phyloP scores from a whole-genome alignment of 805 yeast genomes.

The Candida silvatica region DNA sequence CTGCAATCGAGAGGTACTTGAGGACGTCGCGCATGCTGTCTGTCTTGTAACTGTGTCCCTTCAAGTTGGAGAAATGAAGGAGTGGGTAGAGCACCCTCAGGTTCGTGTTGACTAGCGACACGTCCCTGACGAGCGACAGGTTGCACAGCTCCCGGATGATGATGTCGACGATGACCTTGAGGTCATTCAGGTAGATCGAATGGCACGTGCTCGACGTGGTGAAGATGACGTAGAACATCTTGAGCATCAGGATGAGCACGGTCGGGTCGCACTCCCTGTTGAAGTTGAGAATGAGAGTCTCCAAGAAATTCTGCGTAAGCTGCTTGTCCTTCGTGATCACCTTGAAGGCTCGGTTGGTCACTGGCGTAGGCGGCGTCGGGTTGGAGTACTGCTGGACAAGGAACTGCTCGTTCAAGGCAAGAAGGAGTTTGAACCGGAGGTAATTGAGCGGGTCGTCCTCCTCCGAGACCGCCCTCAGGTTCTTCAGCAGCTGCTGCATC shows the following conservation, averaged over 20 bases:
- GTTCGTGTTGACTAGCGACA: slow-evolving; percentile 56
- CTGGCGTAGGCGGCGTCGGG: slow-evolving; percentile 4
- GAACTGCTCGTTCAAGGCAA: slow-evolving; percentile 82
- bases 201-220: slow-evolving; percentile 57
- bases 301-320: slow-evolving; percentile 47
- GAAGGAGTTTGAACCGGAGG: slow-evolving; percentile 59
- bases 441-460: slow-evolving; percentile 53
- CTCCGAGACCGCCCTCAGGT: slow-evolving; percentile 31
- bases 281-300: slow-evolving; percentile 63
- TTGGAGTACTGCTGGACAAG: slow-evolving; percentile 46
- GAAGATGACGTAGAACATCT: slow-evolving; percentile 66
- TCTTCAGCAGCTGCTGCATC: slow-evolving; percentile 37
- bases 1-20: slow-evolving; percentile 33
- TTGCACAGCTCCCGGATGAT: slow-evolving; percentile 72
- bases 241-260: slow-evolving; percentile 69
- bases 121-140: slow-evolving; percentile 46
- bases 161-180: slow-evolving; percentile 77
- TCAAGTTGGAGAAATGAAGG: slow-evolving; percentile 55
- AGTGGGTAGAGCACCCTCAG: slow-evolving; percentile 69
- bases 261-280: slow-evolving; percentile 70
- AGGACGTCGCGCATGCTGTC: slow-evolving; percentile 45
- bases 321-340: slow-evolving; percentile 37
- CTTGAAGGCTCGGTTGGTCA: slow-evolving; percentile 43
- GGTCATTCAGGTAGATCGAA: slow-evolving; percentile 72
- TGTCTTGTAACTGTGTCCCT: slow-evolving; percentile 47